These are phyloP conservation scores for Suillus variegatus DNA, from an alignment of 768 basidiomycete genomes.

Conservation along the genomic window DNA sequence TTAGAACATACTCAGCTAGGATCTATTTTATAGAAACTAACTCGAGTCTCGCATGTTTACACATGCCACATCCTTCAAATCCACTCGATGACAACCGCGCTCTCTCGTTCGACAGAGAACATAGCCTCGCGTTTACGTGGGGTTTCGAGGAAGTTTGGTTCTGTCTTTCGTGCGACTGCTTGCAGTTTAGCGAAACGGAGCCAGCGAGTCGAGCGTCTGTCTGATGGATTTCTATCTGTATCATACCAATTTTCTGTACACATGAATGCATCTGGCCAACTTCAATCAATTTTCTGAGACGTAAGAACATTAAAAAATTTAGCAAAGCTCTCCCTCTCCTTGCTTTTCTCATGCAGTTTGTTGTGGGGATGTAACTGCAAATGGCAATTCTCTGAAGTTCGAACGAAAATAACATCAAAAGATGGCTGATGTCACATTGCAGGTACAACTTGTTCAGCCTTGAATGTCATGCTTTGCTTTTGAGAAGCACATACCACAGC, in stretches of 20 bases:
- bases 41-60: slow-evolving; percentile 48
- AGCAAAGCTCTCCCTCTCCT: too few species aligned
- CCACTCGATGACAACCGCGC: slow-evolving; percentile 40
- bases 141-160: slow-evolving; percentile 42
- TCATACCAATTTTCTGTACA: too few species aligned
- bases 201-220: slow-evolving; percentile 42
- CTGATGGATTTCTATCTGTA: slow-evolving; percentile 37
- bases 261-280: too few species aligned
- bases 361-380: too few species aligned
- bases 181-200: slow-evolving; percentile 22
- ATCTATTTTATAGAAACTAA: slow-evolving; percentile 44
- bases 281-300: too few species aligned
- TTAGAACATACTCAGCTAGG: slow-evolving; percentile 45
- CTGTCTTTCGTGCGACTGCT: slow-evolving; percentile 19
- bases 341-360: too few species aligned
- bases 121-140: slow-evolving; percentile 19
- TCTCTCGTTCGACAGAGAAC: slow-evolving; percentile 43
- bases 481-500: slow-evolving; percentile 25
- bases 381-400: too few species aligned
- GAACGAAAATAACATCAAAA: background rate
- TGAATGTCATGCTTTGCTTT: slow-evolving; percentile 13
- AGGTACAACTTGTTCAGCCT: slow-evolving; percentile 9
- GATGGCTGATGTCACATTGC: too few species aligned
- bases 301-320: too few species aligned
- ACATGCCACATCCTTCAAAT: slow-evolving; percentile 43